Base-by-base conservation (phyloP, 2,329 filamentous ascomycete genomes). In the Aspergillus intermedius region DNA sequence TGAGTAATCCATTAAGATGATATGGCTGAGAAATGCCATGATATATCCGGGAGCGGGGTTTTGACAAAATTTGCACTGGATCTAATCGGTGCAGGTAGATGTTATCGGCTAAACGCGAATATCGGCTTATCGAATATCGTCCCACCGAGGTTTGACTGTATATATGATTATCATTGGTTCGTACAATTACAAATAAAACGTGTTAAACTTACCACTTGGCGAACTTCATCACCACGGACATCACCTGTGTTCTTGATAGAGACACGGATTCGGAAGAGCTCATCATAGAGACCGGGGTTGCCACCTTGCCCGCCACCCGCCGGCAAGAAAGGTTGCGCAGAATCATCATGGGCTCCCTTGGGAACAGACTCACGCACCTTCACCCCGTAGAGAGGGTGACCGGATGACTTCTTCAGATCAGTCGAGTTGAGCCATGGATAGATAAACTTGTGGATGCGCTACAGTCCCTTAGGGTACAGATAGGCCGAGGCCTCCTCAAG, bases 361-460 rank as follows among this genome's bases (percentile, higher is more conserved):
- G 80, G 80, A 34, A 81, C 67, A 53, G 74, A 78, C 10, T 72
- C 57, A n/a, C 68, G 69, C 39, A 71, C 60, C 8, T 76, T 66
- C 52, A 73, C 56, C 45, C 78, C 81, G 60, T 83, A 84, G 52
- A 77, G 59, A 0, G 74, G 71, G 53, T 82, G 77, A 30, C 67
- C 70, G 17, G 77, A 75, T 3, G 81, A 74, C 19, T 69, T 68
- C 44, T 68, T 64, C 8, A 81, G 71, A 56, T 80, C 73, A 40
- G 79, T 82, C 30, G 72, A 75, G 72, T 83, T 84, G 56, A 85
- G 69, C 68, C 77, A 85, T 2, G 82, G 80, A 65, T 84, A 85
- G 63, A 84, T 82, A 71, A 81, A 85, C 22, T 69, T 63, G 19
- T 68, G 66, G 45, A 83, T 68, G 12, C 70, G 72, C 17, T 73